Conservation (phyloP, 2,329 filamentous ascomycete species). For the Xylaria sp. region DNA sequence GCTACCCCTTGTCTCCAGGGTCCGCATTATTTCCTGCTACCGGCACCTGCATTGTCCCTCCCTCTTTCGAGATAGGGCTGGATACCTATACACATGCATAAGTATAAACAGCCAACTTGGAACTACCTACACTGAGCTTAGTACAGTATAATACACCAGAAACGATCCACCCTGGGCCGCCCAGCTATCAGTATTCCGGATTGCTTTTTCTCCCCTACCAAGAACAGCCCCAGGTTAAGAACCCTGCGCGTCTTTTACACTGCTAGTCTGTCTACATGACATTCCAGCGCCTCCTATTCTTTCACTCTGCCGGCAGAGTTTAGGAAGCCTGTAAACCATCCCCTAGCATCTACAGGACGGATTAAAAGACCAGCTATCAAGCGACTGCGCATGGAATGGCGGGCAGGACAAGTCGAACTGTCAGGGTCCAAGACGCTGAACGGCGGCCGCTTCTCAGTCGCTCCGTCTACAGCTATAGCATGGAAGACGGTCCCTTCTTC, state of each 20-base stretch:
- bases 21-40: neutral
- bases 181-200: neutral
- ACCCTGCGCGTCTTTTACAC: neutral
- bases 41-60: neutral
- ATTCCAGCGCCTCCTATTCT: neutral
- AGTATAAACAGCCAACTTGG: no score
- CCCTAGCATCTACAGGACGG: neutral
- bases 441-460: conserved; percentile 52
- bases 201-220: conserved; percentile 13
- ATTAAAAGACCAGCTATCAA: neutral
- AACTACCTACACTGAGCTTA: no score
- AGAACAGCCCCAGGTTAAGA: neutral
- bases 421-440: conserved; percentile 46
- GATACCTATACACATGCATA: no score
- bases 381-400: conserved; percentile 34
- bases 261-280: neutral
- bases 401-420: conserved; percentile 33
- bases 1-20: conserved; percentile 7
- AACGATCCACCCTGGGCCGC: neutral
- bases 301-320: neutral
- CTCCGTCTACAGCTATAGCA: conserved; percentile 50
- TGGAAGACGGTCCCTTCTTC: conserved; percentile 57
- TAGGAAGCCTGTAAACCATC: neutral
- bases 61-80: conserved; percentile 3
- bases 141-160: conserved; percentile 4